Conservation (phyloP, 108 stramenopile species). For the Aurantiochytrium sp. region DNA sequence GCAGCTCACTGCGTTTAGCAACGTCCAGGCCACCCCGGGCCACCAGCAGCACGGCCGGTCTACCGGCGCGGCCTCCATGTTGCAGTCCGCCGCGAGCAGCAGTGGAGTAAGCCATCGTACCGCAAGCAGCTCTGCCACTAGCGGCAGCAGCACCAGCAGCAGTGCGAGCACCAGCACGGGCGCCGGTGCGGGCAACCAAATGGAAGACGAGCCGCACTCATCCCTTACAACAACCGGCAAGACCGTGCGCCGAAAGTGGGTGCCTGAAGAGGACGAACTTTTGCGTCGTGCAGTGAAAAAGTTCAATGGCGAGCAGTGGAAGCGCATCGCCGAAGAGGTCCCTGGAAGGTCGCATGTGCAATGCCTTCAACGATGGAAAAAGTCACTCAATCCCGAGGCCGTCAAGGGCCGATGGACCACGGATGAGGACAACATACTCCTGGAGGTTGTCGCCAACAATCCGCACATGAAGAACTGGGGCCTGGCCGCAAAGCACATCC, state of each 20-base stretch:
- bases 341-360: slow-evolving; percentile 41
- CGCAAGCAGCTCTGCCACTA: no score
- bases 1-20: no score
- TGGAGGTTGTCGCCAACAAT: slow-evolving; percentile 15
- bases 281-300: not conserved
- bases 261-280: not conserved
- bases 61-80: no score
- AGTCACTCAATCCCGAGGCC: slow-evolving; percentile 56
- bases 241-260: not conserved
- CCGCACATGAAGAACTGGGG: slow-evolving; percentile 25
- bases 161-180: no score
- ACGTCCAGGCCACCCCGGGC: no score
- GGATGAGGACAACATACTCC: not conserved
- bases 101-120: no score
- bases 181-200: no score
- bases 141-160: no score
- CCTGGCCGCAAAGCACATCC: not conserved
- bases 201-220: no score
- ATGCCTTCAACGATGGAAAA: slow-evolving; percentile 64
- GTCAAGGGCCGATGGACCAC: slow-evolving; percentile 42
- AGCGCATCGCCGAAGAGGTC: not conserved
- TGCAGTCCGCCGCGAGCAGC: no score
- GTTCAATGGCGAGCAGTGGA: not conserved
- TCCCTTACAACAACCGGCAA: not conserved
- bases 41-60: no score